Conservation (phyloP, 768 basidiomycete genomes). For the Termitomyces sp. region DNA sequence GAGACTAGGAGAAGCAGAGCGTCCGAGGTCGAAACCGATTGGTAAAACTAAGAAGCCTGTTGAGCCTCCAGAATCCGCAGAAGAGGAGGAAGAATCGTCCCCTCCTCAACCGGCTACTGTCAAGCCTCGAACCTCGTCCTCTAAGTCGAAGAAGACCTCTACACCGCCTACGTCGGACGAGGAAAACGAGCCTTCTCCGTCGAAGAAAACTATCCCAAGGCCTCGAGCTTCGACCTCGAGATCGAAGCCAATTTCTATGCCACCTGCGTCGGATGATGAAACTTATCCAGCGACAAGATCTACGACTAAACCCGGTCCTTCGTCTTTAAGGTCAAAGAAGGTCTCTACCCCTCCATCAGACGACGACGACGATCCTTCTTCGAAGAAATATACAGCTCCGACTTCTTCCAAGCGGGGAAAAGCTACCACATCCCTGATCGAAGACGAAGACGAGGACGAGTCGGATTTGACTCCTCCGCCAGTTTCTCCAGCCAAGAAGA, state of each 20-base stretch:
- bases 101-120: slow-evolving; percentile 1
- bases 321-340: background rate
- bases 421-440: background rate
- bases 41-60: slow-evolving; percentile 5
- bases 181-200: background rate
- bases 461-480: slow-evolving; percentile 2
- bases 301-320: background rate
- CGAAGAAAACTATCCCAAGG: background rate
- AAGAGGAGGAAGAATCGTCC: slow-evolving; percentile 9
- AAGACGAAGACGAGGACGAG: background rate
- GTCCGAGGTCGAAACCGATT: slow-evolving; percentile 5
- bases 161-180: slow-evolving; percentile 8
- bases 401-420: background rate
- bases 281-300: background rate
- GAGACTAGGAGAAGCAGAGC: slow-evolving; percentile 12
- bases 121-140: background rate
- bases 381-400: background rate
- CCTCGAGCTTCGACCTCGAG: background rate
- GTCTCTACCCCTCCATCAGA: background rate
- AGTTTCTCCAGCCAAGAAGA: background rate
- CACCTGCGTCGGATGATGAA: slow-evolving; percentile 8
- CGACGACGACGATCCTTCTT: background rate
- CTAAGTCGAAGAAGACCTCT: background rate
- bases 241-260: background rate
- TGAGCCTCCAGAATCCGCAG: slow-evolving; percentile 5